Evolutionary conservation across 1,139 yeast genomes (phyloP).

Genomic region (Scheffersomyces cryptocercus): DNA sequence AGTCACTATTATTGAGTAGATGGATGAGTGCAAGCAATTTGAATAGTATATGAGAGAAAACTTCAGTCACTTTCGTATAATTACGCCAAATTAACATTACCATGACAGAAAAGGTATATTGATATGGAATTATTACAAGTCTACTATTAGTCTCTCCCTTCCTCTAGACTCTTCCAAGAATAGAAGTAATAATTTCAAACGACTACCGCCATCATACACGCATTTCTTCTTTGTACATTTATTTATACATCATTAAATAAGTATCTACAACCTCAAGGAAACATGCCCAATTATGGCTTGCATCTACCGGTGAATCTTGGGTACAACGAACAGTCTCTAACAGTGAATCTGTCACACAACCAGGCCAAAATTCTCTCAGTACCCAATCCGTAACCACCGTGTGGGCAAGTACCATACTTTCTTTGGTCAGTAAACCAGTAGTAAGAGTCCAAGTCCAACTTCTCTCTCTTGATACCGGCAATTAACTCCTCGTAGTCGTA

Average conservation of each 20-base stretch:
- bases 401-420: slow-evolving; percentile 96
- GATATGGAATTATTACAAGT: no score
- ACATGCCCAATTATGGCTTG: slow-evolving; percentile 58
- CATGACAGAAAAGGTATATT: no score
- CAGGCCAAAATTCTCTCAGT: slow-evolving; percentile 98
- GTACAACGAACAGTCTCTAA: slow-evolving; percentile 94
- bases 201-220: not conserved
- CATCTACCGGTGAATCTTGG: slow-evolving; percentile 99
- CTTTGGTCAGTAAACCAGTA: slow-evolving; percentile 97
- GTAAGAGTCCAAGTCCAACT: slow-evolving; percentile 74
- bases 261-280: no score
- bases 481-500: slow-evolving; percentile 76
- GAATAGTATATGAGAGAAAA: no score
- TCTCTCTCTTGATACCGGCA: slow-evolving; percentile 91
- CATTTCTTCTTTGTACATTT: not conserved
- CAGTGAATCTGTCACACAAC: slow-evolving; percentile 97
- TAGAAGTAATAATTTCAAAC: not conserved
- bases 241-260: no score
- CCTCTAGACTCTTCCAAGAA: no score
- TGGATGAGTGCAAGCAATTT: no score
- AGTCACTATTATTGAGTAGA: no score
- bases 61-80: no score
- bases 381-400: slow-evolving; percentile 98
- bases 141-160: no score
- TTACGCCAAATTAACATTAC: no score